These are phyloP conservation scores for Oenanthe javanica DNA, from an alignment of 140 eudicot genomes.

Conservation along the genomic window DNA sequence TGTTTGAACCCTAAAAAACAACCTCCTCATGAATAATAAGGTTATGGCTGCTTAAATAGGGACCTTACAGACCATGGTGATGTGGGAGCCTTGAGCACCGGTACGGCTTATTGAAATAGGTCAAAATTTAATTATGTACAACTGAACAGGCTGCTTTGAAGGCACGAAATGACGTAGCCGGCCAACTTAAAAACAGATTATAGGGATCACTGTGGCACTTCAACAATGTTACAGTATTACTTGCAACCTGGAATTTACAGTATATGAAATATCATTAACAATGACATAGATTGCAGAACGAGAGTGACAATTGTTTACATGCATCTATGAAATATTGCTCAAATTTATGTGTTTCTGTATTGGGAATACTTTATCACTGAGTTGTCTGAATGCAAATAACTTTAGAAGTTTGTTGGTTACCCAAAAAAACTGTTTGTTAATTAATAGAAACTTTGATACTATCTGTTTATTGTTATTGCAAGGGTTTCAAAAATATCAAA, in stretches of 20 bases:
- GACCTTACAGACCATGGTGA: slow-evolving; percentile 2
- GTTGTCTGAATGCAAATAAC: background rate
- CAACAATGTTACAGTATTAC: too few species aligned
- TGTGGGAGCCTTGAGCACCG: background rate
- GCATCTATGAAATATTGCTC: background rate
- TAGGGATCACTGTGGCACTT: too few species aligned
- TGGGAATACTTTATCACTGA: background rate
- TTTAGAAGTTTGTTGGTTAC: background rate
- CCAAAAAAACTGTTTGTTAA: background rate
- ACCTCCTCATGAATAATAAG: background rate
- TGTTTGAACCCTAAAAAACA: background rate
- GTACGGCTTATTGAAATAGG: background rate
- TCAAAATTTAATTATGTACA: background rate
- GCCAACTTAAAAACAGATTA: too few species aligned
- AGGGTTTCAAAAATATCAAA: slow-evolving; percentile 76
- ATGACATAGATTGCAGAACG: background rate
- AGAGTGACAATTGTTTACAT: background rate
- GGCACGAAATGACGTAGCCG: background rate
- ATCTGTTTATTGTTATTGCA: slow-evolving; percentile 9
- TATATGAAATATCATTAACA: background rate
- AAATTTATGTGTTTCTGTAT: background rate
- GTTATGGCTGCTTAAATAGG: background rate
- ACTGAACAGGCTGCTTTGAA: background rate
- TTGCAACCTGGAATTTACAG: background rate
- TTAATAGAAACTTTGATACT: background rate